Evolutionary conservation across 2,329 filamentous ascomycete species (phyloP).

Genomic region (Aspergillus transmontanensis): DNA sequence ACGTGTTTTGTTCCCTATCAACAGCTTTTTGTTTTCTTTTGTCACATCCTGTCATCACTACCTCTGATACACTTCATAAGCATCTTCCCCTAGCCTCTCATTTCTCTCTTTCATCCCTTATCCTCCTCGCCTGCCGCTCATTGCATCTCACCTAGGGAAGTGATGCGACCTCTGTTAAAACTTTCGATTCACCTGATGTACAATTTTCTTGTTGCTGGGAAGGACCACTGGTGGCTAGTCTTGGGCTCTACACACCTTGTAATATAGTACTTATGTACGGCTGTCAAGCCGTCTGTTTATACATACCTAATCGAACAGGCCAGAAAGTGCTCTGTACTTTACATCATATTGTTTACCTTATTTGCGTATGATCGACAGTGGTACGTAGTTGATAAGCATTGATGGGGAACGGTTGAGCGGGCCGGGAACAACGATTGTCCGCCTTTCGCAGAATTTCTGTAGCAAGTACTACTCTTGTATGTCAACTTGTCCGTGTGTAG

Average conservation of each 20-base stretch:
- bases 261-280: constrained; percentile 33
- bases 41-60: constrained; percentile 9
- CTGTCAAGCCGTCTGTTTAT: constrained; percentile 23
- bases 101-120: constrained; percentile 14
- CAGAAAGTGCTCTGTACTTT: constrained; percentile 6
- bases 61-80: constrained; percentile 13
- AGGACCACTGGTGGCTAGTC: constrained; percentile 24
- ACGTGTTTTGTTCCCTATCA: constrained; percentile 23
- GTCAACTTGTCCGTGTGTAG: constrained; percentile 12
- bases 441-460: constrained; percentile 34
- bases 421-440: constrained; percentile 32
- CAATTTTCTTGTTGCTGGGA: constrained; percentile 27
- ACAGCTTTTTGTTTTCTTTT: constrained; percentile 15
- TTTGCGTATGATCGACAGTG: not conserved
- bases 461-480: constrained; percentile 7
- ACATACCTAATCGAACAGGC: constrained; percentile 20
- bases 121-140: constrained; percentile 19
- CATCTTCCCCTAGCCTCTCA: constrained; percentile 6
- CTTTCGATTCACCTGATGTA: constrained; percentile 17
- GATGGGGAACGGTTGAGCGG: not conserved
- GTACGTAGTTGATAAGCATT: not conserved
- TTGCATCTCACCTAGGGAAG: constrained; percentile 14
- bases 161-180: constrained; percentile 19
- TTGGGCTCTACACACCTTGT: constrained; percentile 31
- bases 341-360: not conserved